Evolutionary conservation across 1,284 basidiomycete species (phyloP).

Genomic region (Farysia itapuensis): DNA sequence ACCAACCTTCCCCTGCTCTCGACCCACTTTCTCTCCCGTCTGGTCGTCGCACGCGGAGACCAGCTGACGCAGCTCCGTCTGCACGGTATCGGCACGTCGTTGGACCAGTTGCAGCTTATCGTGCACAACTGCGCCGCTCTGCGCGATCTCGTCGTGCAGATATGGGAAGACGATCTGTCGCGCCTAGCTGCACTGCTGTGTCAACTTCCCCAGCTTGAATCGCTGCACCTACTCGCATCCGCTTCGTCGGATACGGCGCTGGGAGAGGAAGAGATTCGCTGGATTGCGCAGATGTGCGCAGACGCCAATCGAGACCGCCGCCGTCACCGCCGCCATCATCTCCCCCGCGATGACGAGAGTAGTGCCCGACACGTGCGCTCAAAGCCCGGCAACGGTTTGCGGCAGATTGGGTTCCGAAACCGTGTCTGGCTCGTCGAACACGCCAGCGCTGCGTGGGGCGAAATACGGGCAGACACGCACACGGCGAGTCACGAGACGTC

Average conservation of each 20-base stretch:
- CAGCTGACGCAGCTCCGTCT: slow-evolving; percentile 41
- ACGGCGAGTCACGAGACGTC: slow-evolving; percentile 6
- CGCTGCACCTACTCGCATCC: slow-evolving; percentile 46
- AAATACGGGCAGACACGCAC: background rate
- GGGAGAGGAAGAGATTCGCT: slow-evolving; percentile 25
- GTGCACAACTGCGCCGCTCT: slow-evolving; percentile 22
- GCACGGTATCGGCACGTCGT: slow-evolving; percentile 45
- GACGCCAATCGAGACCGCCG: slow-evolving; percentile 29
- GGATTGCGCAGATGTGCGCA: slow-evolving; percentile 29
- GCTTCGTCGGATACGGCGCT: slow-evolving; percentile 27
- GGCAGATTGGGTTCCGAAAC: slow-evolving; percentile 54
- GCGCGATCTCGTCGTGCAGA: slow-evolving; percentile 51
- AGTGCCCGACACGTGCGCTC: background rate
- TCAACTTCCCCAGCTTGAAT: slow-evolving; percentile 26
- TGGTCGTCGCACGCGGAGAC: slow-evolving; percentile 19
- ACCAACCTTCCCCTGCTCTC: slow-evolving; percentile 24
- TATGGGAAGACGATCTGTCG: slow-evolving; percentile 47
- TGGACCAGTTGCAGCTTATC: slow-evolving; percentile 43
- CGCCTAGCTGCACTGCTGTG: slow-evolving; percentile 19
- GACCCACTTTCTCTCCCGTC: slow-evolving; percentile 19
- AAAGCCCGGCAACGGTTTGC: slow-evolving; percentile 16
- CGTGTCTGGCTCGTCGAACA: slow-evolving; percentile 50
- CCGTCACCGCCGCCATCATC: slow-evolving; percentile 3
- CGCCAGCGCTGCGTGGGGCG: background rate
- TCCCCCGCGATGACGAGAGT: background rate